Evolutionary conservation across 768 basidiomycete genomes (phyloP), one percentile per base, ranked within the genome.

Genomic region (Erythrobasidium yunnanense): DNA sequence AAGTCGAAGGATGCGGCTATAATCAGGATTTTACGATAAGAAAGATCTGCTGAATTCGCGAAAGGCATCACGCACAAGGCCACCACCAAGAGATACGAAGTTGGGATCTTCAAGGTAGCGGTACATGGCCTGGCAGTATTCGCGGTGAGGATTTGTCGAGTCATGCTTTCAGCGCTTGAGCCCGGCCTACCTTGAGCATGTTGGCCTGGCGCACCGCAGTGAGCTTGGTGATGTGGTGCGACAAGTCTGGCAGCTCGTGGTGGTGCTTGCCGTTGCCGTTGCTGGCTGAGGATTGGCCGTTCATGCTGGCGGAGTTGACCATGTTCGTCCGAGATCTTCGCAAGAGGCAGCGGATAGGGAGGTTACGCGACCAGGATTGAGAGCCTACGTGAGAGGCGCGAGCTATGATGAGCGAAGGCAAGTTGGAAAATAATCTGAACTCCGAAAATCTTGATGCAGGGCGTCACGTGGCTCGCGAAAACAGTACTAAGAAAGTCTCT

Each of bases 171-270:
- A 25, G 49, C 49, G 11, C 11, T 13, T 8, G 25, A 51, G 49
- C 13, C n/a, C 18, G 29, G 34, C 60, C 52, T 38, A 63, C 60
- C 49, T 63, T 63, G 60, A 63, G 60, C 60, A 63, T 63, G 30
- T 63, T 63, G 8, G 60, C 45, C 4, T 46, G 45, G 22, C 60
- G 32, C 22, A 20, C 35, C 2, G 47, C 47, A 11, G 60, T 63
- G 2, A 38, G 33, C 20, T 27, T 38, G 38, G 49, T 63, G 60
- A 63, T 51, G 60, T 63, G 60, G 25, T 63, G 60, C 25, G 49
- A 51, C 49, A 63, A 18, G 32, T 49, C 33, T n/a, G 60, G 60
- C 4, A 63, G 56, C 13, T 42, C 11, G 11, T 11, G 38, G 11
- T 42, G 11, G 11, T 11, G 11, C 11, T 11, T n/a, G 38, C 38